Evolutionary conservation across 441 rosid genomes (phyloP).

Genomic region (Pelargonium cotyledonis): DNA sequence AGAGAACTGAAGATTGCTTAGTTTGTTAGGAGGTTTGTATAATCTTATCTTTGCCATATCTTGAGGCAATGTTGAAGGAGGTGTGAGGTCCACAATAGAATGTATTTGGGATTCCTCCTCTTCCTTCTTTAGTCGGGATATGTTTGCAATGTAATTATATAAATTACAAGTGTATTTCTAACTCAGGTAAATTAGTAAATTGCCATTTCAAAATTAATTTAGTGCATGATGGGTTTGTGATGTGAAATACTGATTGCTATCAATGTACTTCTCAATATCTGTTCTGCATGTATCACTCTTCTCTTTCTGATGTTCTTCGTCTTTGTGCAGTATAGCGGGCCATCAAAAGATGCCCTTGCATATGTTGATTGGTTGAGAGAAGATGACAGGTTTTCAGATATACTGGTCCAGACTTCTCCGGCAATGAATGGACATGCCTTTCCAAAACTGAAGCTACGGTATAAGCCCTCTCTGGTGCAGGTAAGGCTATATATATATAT

Average conservation of each 20-base stretch:
- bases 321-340: slow-evolving; percentile 80
- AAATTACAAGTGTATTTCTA: background rate
- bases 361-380: slow-evolving; percentile 73
- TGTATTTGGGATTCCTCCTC: background rate
- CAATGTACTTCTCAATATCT: background rate
- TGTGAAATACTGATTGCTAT: background rate
- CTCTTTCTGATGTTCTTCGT: slow-evolving; percentile 16
- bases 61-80: background rate
- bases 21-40: background rate
- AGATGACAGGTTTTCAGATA: slow-evolving; percentile 56
- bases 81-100: background rate
- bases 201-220: background rate
- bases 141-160: too few relatives aligned
- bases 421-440: slow-evolving; percentile 69
- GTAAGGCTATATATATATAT: slow-evolving; percentile 32
- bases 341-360: slow-evolving; percentile 59
- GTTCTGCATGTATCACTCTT: background rate
- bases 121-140: background rate
- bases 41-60: background rate
- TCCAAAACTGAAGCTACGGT: slow-evolving; percentile 72
- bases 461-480: slow-evolving; percentile 81
- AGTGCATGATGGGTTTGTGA: background rate
- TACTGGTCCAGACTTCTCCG: slow-evolving; percentile 76
- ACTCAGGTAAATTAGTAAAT: background rate
- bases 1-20: background rate